These are phyloP conservation scores for Trichophyton benhamiae DNA, from an alignment of 2,329 filamentous ascomycete genomes.

Conservation along the genomic window DNA sequence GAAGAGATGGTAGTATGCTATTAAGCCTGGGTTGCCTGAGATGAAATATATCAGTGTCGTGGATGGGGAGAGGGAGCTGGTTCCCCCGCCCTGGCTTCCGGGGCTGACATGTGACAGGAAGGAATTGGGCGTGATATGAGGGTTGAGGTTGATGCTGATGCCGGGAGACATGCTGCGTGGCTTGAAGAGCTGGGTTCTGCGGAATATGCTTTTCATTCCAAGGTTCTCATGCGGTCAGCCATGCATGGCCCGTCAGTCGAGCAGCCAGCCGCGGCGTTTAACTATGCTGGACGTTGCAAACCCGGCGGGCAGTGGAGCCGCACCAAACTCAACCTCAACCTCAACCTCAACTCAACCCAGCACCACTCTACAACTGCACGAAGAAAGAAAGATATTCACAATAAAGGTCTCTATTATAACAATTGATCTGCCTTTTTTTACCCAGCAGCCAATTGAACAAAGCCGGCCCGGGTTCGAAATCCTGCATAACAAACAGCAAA, in stretches of 20 bases:
- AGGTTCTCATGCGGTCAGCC: no score
- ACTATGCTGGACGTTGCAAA: no score
- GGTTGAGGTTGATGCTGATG: neutral
- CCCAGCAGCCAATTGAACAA: neutral
- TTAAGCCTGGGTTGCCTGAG: conserved; percentile 40
- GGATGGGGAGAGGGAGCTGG: conserved; percentile 13
- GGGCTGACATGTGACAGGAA: conserved; percentile 17
- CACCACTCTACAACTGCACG: neutral
- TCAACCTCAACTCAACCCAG: no score
- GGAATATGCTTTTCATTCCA: no score
- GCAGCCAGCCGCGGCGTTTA: no score
- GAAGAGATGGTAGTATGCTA: conserved; percentile 38
- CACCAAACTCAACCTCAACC: no score
- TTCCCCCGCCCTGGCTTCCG: neutral
- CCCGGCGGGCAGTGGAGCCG: neutral
- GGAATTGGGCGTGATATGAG: conserved; percentile 20
- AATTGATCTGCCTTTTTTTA: neutral
- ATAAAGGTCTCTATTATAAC: neutral
- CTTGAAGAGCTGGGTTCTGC: no score
- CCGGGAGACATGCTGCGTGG: no score
- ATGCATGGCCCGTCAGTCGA: no score
- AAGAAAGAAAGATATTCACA: neutral
- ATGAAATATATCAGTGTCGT: conserved; percentile 34
- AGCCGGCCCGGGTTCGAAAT: no score
- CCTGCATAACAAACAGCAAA: no score